These are phyloP conservation scores for Talaromyces sp. DNA, from an alignment of 2,329 filamentous ascomycete genomes.

Conservation along the genomic window DNA sequence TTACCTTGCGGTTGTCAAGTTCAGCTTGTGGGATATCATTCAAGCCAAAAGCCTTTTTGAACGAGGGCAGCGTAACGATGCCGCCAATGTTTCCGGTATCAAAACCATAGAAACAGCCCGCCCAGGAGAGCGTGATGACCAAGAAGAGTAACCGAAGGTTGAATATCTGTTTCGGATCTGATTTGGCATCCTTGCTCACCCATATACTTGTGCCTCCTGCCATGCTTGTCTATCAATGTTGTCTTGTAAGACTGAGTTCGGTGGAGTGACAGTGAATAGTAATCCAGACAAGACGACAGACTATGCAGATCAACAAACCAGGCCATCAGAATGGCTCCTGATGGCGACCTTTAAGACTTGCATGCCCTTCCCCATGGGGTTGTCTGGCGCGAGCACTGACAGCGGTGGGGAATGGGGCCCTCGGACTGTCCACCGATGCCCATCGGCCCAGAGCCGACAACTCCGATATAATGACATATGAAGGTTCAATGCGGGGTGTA, in stretches of 20 bases:
- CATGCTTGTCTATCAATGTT: conserved; percentile 18
- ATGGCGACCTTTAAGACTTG: background rate
- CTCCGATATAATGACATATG: background rate
- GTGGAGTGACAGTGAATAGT: background rate
- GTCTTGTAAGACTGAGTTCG: background rate
- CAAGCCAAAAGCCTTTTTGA: conserved; percentile 31
- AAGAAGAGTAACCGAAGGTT: conserved; percentile 30
- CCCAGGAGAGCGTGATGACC: conserved; percentile 29
- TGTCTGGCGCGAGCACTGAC: background rate
- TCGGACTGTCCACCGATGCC: conserved; percentile 3
- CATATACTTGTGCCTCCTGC: conserved; percentile 35
- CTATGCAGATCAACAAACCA: background rate
- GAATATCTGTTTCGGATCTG: conserved; percentile 34
- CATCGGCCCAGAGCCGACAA: background rate
- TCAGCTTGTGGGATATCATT: conserved; percentile 22
- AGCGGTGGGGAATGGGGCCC: background rate
- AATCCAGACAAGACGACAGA: background rate
- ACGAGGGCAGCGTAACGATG: conserved; percentile 31
- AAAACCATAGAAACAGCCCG: conserved; percentile 36
- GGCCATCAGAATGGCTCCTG: background rate
- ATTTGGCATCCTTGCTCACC: conserved; percentile 32
- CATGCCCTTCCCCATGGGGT: background rate
- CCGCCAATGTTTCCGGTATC: conserved; percentile 38
- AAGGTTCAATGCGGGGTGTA: background rate
- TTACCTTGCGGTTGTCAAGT: conserved; percentile 21